Evolutionary conservation across 768 basidiomycete species (phyloP).

Genomic region (Lentinula edodes): DNA sequence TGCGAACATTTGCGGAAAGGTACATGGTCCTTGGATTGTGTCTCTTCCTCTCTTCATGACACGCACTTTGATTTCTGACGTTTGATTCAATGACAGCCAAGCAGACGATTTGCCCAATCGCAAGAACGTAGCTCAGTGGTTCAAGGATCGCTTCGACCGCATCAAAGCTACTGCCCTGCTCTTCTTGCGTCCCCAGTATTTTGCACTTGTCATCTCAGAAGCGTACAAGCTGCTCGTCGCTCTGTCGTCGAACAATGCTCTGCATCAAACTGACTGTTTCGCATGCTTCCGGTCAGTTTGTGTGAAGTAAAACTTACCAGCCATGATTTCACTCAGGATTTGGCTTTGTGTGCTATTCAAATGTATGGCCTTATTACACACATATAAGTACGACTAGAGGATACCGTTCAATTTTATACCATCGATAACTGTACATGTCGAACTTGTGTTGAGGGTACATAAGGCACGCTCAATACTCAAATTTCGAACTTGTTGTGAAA

Average conservation of each 20-base stretch:
- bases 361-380: conserved; percentile 90
- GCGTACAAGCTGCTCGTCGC: conserved; percentile 90
- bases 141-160: conserved; percentile 81
- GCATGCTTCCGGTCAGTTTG: too few species aligned
- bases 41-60: conserved; percentile 8
- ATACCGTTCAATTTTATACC: too few species aligned
- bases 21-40: conserved; percentile 90
- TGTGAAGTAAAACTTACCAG: conserved; percentile 76
- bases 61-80: conserved; percentile 8
- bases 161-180: conserved; percentile 71
- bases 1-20: conserved; percentile 86
- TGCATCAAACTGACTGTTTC: too few species aligned
- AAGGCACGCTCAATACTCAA: too few species aligned
- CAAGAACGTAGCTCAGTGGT: conserved; percentile 70
- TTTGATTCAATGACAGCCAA: conserved; percentile 37
- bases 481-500: too few species aligned
- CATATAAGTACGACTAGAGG: too few species aligned
- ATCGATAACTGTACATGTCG: too few species aligned
- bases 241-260: conserved; percentile 84
- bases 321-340: conserved; percentile 83
- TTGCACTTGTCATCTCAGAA: conserved; percentile 83
- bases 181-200: conserved; percentile 94
- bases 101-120: conserved; percentile 61
- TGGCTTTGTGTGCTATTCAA: conserved; percentile 80
- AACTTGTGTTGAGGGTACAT: too few species aligned